Evolutionary conservation across 495 filamentous ascomycete genomes (phyloP), one percentile per base, ranked within the genome.

Genomic region (Cercophora newfieldiana): DNA sequence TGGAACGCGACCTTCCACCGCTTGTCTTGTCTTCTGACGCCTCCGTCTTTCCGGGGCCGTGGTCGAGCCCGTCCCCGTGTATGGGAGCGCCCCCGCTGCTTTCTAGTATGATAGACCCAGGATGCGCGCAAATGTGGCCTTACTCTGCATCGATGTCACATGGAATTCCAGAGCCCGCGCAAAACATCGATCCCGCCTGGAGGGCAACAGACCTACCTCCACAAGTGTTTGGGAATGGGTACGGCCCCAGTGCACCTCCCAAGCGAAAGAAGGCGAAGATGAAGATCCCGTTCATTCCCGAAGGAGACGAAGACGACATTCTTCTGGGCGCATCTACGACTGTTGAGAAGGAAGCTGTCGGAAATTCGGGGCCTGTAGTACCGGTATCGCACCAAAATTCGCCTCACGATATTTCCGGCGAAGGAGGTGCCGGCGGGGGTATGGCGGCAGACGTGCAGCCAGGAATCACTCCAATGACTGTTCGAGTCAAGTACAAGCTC

Each of bases 261-360:
- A 18, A 31, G 16, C 28, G 26, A 25, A 28, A 28, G 47, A 71
- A 50, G 49, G 61, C 49, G 21, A 71, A 69, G 33, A 59, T 68
- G 10, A 29, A n/a, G n/a, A n/a, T n/a, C n/a, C n/a, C 28, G 1
- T 53, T 66, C 8, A 61, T 68, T 61, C 26, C 65, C 29, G 25
- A 33, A 21, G 21, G 37, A n/a, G 57, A 51, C 14, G 75, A 76
- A 10, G 77, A 78, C 50, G 74, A 74, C 22, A 59, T 79, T 29
- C 65, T 78, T 1, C 63, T 69, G 24, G 75, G 66, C 19, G 24
- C 37, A 3, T 53, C 67, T 3, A 49, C 62, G 7, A 7, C 57
- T 16, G 33, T 10, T 14, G 59, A 22, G 7, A 59, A 51, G n/a
- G 14, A 14, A 7, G 50, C 8, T 24, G 50, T 8, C 25, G 21